Evolutionary conservation across 176 grass and related monocot genomes (phyloP), one percentile per base, ranked within the genome.

Genomic region (Dendrocalamus sinicus): DNA sequence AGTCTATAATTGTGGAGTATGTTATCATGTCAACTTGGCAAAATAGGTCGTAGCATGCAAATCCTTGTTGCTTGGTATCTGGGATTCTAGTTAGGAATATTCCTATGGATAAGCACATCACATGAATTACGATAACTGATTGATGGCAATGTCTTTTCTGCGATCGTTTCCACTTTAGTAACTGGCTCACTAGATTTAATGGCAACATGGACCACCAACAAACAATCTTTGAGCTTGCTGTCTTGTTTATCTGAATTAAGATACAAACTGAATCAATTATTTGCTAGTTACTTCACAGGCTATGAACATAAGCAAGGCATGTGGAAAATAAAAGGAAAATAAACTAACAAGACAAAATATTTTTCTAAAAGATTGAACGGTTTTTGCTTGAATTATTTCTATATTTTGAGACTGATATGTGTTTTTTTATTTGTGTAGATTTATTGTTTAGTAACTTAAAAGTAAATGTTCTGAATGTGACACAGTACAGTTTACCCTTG

Each of bases 41-140:
- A 77, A 79, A 90, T 71, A 85, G 75, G 69, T 72, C 84, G 88
- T 89, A 60, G 68, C 44, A 15, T 81, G 57, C 77, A 72, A 41
- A 77, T 72, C 64, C 83, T 81, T 63, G 79, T 58, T 91, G 70
- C 54, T 51, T 79, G 88, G 75, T 69, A 92, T 89, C 81, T 91
- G 76, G 78, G 82, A 70, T 91, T 95, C 63, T 86, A 68, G 68
- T 84, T 83, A 71, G 91, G 91, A 90, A 92, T 92, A 93, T 91
- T 95, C 91, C 67, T 84, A 43, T 87, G 80, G 67, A 86, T 90
- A 84, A 82, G 79, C 72, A 90, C 17, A 83, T 79, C 89, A 83
- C 74, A 59, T 79, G 84, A 79, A 87, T 60, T 87, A 87, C 46
- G 79, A 86, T 84, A 67, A 75, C 26, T 52, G 79, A 66, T 74